Evolutionary conservation across 2,329 filamentous ascomycete genomes (phyloP).

Genomic region (Metarhizium guizhouense): DNA sequence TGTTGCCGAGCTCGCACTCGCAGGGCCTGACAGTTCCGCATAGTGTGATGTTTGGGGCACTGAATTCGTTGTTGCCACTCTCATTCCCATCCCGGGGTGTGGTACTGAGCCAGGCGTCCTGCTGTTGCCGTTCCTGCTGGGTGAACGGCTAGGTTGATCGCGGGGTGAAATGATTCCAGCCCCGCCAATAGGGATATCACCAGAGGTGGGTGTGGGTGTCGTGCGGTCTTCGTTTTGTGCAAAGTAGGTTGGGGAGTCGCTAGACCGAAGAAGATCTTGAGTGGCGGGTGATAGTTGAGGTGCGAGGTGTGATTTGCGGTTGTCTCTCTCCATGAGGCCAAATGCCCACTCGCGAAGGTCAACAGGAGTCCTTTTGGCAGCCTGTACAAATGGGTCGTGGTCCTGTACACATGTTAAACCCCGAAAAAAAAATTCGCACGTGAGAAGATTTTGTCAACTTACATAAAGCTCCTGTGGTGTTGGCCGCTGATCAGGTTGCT

Average conservation of each 20-base stretch:
- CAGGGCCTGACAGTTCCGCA: conserved; percentile 27
- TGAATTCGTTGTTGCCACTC: conserved; percentile 43
- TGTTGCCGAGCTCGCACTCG: conserved; percentile 38
- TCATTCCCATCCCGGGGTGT: conserved; percentile 45
- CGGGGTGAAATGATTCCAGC: conserved; percentile 45
- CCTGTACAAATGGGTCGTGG: conserved; percentile 87
- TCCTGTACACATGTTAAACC: conserved; percentile 47
- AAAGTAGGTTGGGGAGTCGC: conserved; percentile 46
- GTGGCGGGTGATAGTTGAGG: conserved; percentile 72
- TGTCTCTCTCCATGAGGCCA: conserved; percentile 87
- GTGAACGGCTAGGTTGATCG: conserved; percentile 43
- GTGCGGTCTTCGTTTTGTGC: conserved; percentile 33
- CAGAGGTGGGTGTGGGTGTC: conserved; percentile 56
- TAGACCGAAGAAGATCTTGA: conserved; percentile 61
- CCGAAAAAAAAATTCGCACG: no score
- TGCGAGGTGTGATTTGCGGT: conserved; percentile 87
- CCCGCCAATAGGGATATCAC: conserved; percentile 60
- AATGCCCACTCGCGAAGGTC: conserved; percentile 91
- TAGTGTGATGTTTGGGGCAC: conserved; percentile 37
- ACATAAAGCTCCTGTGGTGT: conserved; percentile 92
- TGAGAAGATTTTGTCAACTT: background rate
- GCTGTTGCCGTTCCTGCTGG: conserved; percentile 38
- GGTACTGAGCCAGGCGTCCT: conserved; percentile 28
- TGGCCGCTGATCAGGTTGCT: conserved; percentile 78
- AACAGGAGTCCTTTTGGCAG: conserved; percentile 92